Percentiles rank a stretch among this genome's conserved stretches.
Conservation (phyloP, 2,329 filamentous ascomycete genomes). For the Curvularia sp. region DNA sequence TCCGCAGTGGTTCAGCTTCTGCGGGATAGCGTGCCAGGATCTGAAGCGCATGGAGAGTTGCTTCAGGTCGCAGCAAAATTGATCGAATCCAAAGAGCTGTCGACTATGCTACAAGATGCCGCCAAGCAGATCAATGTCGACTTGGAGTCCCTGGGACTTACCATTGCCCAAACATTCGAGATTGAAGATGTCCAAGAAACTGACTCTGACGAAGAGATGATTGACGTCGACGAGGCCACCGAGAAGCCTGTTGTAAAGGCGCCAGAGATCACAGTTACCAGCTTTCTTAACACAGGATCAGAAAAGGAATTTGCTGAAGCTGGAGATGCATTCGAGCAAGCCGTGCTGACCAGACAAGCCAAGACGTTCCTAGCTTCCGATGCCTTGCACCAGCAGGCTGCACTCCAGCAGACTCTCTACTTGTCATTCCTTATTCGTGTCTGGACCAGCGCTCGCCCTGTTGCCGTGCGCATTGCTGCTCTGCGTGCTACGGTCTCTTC, state of each 20-base stretch:
- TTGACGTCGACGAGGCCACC: constrained; percentile 53
- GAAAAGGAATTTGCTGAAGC: constrained; percentile 40
- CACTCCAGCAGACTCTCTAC: constrained; percentile 69
- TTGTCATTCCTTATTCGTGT: constrained; percentile 77
- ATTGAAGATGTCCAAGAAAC: constrained; percentile 15
- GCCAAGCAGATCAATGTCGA: constrained; percentile 73
- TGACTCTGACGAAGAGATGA: constrained; percentile 58
- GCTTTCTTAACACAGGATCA: constrained; percentile 34
- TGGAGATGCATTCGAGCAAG: constrained; percentile 37
- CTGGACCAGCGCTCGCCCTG: constrained; percentile 75
- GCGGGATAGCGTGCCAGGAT: constrained; percentile 30
- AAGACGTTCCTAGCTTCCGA: constrained; percentile 60
- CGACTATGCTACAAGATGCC: constrained; percentile 69
- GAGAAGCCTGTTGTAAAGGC: constrained; percentile 25
- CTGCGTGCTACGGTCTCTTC: constrained; percentile 61
- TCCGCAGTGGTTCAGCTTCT: constrained; percentile 68
- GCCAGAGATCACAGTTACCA: constrained; percentile 36
- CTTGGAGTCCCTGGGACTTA: constrained; percentile 66
- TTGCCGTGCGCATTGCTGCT: constrained; percentile 71
- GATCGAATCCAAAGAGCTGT: constrained; percentile 35
- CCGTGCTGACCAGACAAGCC: constrained; percentile 32
- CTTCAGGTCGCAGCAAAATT: constrained; percentile 43
- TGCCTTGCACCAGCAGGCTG: constrained; percentile 62
- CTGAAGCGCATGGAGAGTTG: constrained; percentile 40
- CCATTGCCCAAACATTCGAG: constrained; percentile 27